A percentile compares a stretch with the other conserved stretches of the same genome.
These are phyloP conservation scores for Penicillium janthinellum DNA, from an alignment of 2,329 filamentous ascomycete genomes.

Conservation along the genomic window DNA sequence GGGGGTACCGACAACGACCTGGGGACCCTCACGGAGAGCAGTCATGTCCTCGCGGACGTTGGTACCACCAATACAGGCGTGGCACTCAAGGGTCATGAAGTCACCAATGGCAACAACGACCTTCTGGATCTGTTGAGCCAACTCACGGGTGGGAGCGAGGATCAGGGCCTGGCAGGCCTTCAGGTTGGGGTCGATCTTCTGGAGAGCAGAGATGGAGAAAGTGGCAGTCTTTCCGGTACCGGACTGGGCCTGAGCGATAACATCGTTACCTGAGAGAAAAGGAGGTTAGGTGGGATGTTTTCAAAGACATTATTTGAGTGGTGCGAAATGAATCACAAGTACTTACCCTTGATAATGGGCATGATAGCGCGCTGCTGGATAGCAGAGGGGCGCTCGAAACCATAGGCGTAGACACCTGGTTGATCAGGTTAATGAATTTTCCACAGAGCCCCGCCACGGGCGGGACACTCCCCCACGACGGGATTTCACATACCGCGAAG, in stretches of 20 bases:
- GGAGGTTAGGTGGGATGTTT: constrained; percentile 14
- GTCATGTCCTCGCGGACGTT: constrained; percentile 98
- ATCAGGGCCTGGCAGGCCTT: constrained; percentile 99
- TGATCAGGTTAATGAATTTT: constrained; percentile 29
- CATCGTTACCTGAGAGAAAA: constrained; percentile 78
- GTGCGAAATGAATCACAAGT: not conserved
- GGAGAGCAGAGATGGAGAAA: constrained; percentile 98
- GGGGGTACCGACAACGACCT: constrained; percentile 97
- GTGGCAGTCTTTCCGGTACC: constrained; percentile 99
- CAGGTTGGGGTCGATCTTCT: constrained; percentile 94
- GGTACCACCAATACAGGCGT: constrained; percentile 96
- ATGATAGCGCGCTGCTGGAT: constrained; percentile 99
- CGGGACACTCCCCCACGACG: constrained; percentile 3
- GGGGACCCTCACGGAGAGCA: constrained; percentile 95
- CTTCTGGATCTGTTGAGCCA: constrained; percentile 97
- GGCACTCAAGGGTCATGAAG: constrained; percentile 99
- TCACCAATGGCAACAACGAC: constrained; percentile 99
- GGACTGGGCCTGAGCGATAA: constrained; percentile 99
- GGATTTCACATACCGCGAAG: constrained; percentile 72
- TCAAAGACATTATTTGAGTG: too few species aligned
- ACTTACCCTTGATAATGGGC: constrained; percentile 97
- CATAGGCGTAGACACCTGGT: constrained; percentile 93
- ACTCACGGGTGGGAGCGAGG: constrained; percentile 92
- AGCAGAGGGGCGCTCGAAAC: constrained; percentile 99
- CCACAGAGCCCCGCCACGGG: constrained; percentile 26